A percentile compares a stretch with the other conserved stretches of the same genome.
Conservation (phyloP, 176 grass and related monocot genomes). For the Phoenix dactylifera region DNA sequence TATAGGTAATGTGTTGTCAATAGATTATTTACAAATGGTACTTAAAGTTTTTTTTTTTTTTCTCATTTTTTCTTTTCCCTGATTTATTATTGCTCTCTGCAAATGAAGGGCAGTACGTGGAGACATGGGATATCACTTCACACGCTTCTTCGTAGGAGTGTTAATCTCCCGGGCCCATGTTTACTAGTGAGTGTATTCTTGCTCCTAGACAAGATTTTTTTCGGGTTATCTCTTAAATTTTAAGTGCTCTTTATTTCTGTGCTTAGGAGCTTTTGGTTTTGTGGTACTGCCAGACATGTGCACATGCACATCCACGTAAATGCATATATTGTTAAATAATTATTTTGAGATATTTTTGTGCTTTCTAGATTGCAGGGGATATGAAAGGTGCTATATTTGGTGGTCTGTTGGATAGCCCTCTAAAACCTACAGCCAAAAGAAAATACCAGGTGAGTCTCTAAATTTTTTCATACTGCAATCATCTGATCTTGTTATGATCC, state of each 20-base stretch:
- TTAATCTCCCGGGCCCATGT: slow-evolving; percentile 50
- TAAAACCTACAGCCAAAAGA: slow-evolving; percentile 70
- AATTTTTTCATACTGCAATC: no score
- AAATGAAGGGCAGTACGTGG: slow-evolving; percentile 90
- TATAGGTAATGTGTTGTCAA: slow-evolving; percentile 55
- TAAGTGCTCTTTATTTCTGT: no score
- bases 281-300: no score
- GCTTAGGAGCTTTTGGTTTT: no score
- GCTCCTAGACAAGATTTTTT: no score
- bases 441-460: slow-evolving; percentile 71
- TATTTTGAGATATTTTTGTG: background rate
- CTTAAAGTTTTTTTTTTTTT: slow-evolving; percentile 5
- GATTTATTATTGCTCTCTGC: slow-evolving; percentile 37
- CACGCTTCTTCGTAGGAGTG: slow-evolving; percentile 69
- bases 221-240: no score
- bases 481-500: no score
- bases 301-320: no score
- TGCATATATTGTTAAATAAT: no score
- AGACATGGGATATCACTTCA: slow-evolving; percentile 89
- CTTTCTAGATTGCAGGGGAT: slow-evolving; percentile 67
- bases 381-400: slow-evolving; percentile 77
- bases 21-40: background rate
- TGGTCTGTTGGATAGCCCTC: slow-evolving; percentile 72
- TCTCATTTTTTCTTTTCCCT: slow-evolving; percentile 3
- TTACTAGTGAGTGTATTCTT: slow-evolving; percentile 49